These are phyloP conservation scores for Cardamine occulta DNA, from an alignment of 345 rosid genomes.

Conservation along the genomic window DNA sequence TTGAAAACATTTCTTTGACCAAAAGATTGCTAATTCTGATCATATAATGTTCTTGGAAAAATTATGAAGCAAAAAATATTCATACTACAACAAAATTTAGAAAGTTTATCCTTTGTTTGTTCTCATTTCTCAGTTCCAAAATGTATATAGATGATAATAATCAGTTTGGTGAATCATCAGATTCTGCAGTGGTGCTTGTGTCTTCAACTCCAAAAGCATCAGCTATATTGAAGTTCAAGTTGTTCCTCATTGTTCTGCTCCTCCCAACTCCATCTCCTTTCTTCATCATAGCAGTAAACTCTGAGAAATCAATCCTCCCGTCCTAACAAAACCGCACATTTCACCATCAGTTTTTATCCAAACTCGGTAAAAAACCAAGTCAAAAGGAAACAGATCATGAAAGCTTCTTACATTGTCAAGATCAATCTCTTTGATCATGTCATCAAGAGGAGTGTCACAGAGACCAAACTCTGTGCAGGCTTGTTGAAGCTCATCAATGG, in stretches of 20 bases:
- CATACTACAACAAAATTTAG: slow-evolving; percentile 17
- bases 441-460: slow-evolving; percentile 76
- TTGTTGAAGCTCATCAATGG: slow-evolving; percentile 89
- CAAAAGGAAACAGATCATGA: not conserved
- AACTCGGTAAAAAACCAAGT: slow-evolving; percentile 22
- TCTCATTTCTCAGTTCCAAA: slow-evolving; percentile 27
- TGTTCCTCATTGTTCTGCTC: slow-evolving; percentile 78
- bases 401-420: slow-evolving; percentile 76
- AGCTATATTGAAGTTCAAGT: slow-evolving; percentile 68
- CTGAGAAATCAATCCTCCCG: slow-evolving; percentile 81
- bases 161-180: slow-evolving; percentile 34
- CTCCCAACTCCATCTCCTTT: slow-evolving; percentile 66
- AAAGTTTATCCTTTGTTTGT: slow-evolving; percentile 8
- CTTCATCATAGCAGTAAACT: slow-evolving; percentile 93
- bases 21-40: not conserved
- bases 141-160: not conserved
- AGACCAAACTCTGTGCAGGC: slow-evolving; percentile 95
- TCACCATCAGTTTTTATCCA: not conserved
- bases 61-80: slow-evolving; percentile 30
- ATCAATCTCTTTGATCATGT: slow-evolving; percentile 85
- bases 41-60: not conserved
- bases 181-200: slow-evolving; percentile 21
- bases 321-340: slow-evolving; percentile 51
- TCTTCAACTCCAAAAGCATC: slow-evolving; percentile 65
- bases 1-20: slow-evolving; percentile 18